Conservation (phyloP, 768 basidiomycete genomes). For the Mycena maculata region DNA sequence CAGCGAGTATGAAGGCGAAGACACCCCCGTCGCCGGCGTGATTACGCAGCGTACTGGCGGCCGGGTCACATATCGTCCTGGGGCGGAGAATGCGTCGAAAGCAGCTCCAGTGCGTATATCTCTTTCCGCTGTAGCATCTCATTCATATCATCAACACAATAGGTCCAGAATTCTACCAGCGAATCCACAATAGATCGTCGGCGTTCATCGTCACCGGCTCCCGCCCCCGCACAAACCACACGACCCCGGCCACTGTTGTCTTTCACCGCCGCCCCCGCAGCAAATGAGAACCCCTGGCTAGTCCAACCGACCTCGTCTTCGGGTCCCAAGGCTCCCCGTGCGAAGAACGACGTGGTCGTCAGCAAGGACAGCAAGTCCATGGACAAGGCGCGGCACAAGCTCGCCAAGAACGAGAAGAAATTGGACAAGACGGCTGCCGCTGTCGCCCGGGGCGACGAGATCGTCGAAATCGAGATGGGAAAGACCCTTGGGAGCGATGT, state of each 20-base stretch:
- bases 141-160: slow-evolving; percentile 3
- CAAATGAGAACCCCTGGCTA: slow-evolving; percentile 85
- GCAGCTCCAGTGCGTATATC: slow-evolving; percentile 40
- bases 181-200: slow-evolving; percentile 31
- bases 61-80: slow-evolving; percentile 71
- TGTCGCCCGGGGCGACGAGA: slow-evolving; percentile 77
- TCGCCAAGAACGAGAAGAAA: slow-evolving; percentile 74
- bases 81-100: slow-evolving; percentile 39
- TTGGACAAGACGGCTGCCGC: slow-evolving; percentile 63
- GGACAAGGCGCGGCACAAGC: slow-evolving; percentile 78
- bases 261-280: slow-evolving; percentile 32
- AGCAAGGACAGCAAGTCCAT: slow-evolving; percentile 70
- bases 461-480: slow-evolving; percentile 79
- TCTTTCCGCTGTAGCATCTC: not conserved
- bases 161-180: not conserved
- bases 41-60: slow-evolving; percentile 73
- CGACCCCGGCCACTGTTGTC: slow-evolving; percentile 35
- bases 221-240: slow-evolving; percentile 15
- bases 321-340: slow-evolving; percentile 65
- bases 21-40: slow-evolving; percentile 50
- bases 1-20: slow-evolving; percentile 44
- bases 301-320: slow-evolving; percentile 45
- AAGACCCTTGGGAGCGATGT: slow-evolving; percentile 54
- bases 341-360: slow-evolving; percentile 79
- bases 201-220: slow-evolving; percentile 23